Conservation (phyloP, 1,139 yeast genomes). For the Blastobotrys aristatus region DNA sequence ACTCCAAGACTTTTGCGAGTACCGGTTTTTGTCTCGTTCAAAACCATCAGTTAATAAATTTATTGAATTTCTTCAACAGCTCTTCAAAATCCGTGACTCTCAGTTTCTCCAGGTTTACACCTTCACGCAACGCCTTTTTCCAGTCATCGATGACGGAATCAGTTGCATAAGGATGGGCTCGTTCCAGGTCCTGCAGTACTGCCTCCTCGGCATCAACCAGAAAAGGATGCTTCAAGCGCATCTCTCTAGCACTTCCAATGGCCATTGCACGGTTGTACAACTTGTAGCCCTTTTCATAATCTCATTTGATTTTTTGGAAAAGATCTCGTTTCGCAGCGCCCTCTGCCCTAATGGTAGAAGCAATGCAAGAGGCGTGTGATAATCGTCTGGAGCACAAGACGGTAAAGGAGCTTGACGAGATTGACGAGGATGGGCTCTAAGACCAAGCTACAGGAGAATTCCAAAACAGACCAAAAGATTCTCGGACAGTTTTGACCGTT, state of each 20-base stretch:
- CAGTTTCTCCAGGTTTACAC: neutral
- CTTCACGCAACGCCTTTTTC: neutral
- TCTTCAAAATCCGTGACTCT: neutral
- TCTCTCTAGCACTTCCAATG: neutral
- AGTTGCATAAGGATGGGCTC: neutral
- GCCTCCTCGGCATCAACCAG: neutral
- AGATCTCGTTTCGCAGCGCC: neutral
- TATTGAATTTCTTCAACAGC: neutral
- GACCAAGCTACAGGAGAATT: too few relatives aligned
- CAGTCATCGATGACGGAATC: neutral
- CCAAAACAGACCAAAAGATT: too few relatives aligned
- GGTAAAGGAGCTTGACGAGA: slow-evolving; percentile 71
- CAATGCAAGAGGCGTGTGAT: slow-evolving; percentile 67
- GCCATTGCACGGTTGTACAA: neutral
- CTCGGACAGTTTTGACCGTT: too few relatives aligned
- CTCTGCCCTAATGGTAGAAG: slow-evolving; percentile 83
- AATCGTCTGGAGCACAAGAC: slow-evolving; percentile 70
- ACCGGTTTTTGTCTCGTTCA: neutral
- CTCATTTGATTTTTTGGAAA: too few relatives aligned
- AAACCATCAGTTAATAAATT: neutral
- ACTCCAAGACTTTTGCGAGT: neutral
- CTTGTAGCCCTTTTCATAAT: neutral
- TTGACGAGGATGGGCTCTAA: slow-evolving; percentile 66
- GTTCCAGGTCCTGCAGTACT: too few relatives aligned
- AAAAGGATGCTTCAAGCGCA: neutral